These are phyloP conservation scores for Aeminium ludgeri DNA, from an alignment of 495 filamentous ascomycete genomes.

Conservation along the genomic window DNA sequence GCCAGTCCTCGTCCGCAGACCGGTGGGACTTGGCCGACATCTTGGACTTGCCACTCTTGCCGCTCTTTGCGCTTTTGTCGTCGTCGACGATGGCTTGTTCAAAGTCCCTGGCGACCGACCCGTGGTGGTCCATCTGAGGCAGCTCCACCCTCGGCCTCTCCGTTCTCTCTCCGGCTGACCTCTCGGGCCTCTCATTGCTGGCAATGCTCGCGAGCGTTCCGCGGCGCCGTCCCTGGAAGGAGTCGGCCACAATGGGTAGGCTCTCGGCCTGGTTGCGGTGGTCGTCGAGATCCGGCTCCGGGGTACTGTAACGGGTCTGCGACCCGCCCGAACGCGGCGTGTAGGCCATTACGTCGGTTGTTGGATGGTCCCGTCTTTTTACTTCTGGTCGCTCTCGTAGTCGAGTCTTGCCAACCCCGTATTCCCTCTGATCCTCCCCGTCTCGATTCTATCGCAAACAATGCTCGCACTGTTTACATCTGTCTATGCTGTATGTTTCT, in stretches of 20 bases:
- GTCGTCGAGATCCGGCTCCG: slow-evolving; percentile 81
- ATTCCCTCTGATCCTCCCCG: no score
- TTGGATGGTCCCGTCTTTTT: neutral
- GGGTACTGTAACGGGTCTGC: slow-evolving; percentile 51
- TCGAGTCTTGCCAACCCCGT: neutral
- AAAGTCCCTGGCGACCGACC: slow-evolving; percentile 36
- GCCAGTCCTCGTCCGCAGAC: slow-evolving; percentile 11
- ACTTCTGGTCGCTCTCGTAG: neutral
- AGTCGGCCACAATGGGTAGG: slow-evolving; percentile 42
- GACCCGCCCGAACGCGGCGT: slow-evolving; percentile 43
- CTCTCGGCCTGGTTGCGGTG: slow-evolving; percentile 67
- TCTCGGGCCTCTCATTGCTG: slow-evolving; percentile 12
- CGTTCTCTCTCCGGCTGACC: neutral
- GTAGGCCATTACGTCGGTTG: slow-evolving; percentile 28
- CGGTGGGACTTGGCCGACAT: slow-evolving; percentile 6
- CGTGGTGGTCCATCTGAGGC: slow-evolving; percentile 2
- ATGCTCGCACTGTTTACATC: no score
- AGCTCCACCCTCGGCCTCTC: slow-evolving; percentile 4
- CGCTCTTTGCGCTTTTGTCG: slow-evolving; percentile 35
- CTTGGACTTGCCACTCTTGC: slow-evolving; percentile 7
- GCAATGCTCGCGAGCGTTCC: slow-evolving; percentile 27
- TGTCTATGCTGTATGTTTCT: no score
- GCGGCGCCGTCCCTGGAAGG: slow-evolving; percentile 17
- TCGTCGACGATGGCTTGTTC: slow-evolving; percentile 80
- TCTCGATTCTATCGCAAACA: no score